phyloP scores from a whole-genome alignment of 306 rosid species.

The Vigna unguiculata region DNA sequence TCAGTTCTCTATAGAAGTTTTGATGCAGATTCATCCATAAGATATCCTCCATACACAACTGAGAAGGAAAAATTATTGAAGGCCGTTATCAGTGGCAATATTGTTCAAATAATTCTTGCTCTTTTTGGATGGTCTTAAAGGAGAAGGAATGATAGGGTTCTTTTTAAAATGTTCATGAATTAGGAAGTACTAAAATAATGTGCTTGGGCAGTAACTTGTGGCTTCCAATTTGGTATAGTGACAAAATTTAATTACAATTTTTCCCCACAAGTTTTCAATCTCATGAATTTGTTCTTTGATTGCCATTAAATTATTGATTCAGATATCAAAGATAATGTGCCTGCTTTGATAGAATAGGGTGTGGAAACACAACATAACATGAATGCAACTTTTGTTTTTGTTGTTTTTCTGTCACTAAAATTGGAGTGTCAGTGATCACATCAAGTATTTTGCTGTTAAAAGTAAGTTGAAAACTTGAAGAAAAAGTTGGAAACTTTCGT shows the following conservation, averaged over 20 bases:
- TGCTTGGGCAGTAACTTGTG: background rate
- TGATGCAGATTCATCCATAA: constrained; percentile 60
- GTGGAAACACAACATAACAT: background rate
- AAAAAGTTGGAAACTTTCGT: too few relatives aligned
- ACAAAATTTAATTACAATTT: background rate
- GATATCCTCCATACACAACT: constrained; percentile 82
- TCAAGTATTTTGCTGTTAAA: too few relatives aligned
- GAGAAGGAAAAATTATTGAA: constrained; percentile 63
- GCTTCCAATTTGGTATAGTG: background rate
- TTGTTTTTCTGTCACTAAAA: too few relatives aligned
- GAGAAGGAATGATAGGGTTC: background rate
- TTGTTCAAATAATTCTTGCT: constrained; percentile 50
- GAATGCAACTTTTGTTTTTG: too few relatives aligned
- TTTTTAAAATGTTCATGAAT: background rate
- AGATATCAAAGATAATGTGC: background rate
- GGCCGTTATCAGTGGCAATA: constrained; percentile 62
- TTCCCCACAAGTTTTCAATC: constrained; percentile 3
- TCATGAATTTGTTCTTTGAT: background rate
- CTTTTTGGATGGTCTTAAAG: constrained; percentile 65
- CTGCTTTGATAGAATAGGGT: background rate
- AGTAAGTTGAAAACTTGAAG: too few relatives aligned
- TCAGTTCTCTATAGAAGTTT: constrained; percentile 77
- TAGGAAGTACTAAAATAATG: constrained; percentile 13
- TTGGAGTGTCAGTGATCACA: too few relatives aligned
- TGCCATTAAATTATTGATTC: background rate